These are phyloP conservation scores for Brettanomyces bruxellensis DNA, from an alignment of 805 yeast species.

Conservation along the genomic window DNA sequence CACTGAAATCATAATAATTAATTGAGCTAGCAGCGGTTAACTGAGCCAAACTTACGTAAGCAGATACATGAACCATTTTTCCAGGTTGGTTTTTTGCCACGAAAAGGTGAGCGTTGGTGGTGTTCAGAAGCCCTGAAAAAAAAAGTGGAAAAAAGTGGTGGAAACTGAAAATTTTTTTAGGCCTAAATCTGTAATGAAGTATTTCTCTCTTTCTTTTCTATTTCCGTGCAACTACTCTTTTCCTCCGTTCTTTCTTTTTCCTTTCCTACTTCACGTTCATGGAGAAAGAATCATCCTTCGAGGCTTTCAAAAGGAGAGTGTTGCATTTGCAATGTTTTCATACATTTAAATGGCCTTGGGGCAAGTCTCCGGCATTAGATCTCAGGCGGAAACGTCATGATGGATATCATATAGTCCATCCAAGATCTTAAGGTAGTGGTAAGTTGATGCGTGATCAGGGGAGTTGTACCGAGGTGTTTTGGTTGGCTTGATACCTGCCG, in stretches of 20 bases:
- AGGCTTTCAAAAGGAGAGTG: slow-evolving; percentile 14
- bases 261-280: slow-evolving; percentile 4
- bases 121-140: too few relatives aligned
- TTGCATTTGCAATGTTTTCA: background rate
- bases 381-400: slow-evolving; percentile 20
- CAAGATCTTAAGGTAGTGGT: background rate
- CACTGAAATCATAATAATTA: too few relatives aligned
- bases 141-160: too few relatives aligned
- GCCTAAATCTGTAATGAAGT: too few relatives aligned
- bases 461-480: too few relatives aligned
- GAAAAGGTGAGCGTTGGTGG: too few relatives aligned
- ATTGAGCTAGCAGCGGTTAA: too few relatives aligned
- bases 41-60: too few relatives aligned
- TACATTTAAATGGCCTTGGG: slow-evolving; percentile 13
- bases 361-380: slow-evolving; percentile 21
- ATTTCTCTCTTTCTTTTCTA: slow-evolving; percentile 2
- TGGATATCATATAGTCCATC: slow-evolving; percentile 10
- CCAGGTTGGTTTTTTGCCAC: too few relatives aligned
- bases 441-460: background rate
- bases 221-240: background rate
- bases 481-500: too few relatives aligned
- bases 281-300: slow-evolving; percentile 17
- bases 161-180: too few relatives aligned
- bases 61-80: too few relatives aligned
- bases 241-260: background rate